phyloP scores from a whole-genome alignment of 164 flowering plant species.

The Brasenia schreberi region DNA sequence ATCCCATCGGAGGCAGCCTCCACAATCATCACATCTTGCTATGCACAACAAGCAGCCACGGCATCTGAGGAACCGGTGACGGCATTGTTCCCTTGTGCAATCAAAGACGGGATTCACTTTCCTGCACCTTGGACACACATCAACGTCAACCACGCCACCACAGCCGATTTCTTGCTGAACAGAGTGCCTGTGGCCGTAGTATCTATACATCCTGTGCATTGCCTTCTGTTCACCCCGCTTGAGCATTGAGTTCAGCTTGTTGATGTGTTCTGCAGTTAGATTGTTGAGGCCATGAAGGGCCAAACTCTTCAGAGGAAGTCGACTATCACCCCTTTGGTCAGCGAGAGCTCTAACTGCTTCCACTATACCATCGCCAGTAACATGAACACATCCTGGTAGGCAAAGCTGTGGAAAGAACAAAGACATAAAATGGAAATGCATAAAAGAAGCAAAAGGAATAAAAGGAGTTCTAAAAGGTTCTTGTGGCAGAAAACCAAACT shows the following conservation, averaged over 20 bases:
- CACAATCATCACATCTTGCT: slow-evolving; percentile 66
- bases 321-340: slow-evolving; percentile 6
- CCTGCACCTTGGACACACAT: slow-evolving; percentile 56
- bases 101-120: slow-evolving; percentile 42
- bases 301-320: slow-evolving; percentile 28
- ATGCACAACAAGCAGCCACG: slow-evolving; percentile 52
- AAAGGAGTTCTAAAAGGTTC: too few relatives aligned
- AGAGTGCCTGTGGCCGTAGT: slow-evolving; percentile 9
- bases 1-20: slow-evolving; percentile 35
- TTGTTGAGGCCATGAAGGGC: slow-evolving; percentile 38
- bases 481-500: too few relatives aligned
- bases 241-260: slow-evolving; percentile 22
- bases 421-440: too few relatives aligned
- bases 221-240: slow-evolving; percentile 7
- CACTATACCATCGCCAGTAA: slow-evolving; percentile 53
- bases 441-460: too few relatives aligned
- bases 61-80: slow-evolving; percentile 17
- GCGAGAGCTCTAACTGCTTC: slow-evolving; percentile 17
- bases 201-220: slow-evolving; percentile 7
- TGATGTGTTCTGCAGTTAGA: slow-evolving; percentile 32
- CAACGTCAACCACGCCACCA: slow-evolving; percentile 30
- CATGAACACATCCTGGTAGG: slow-evolving; percentile 49
- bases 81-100: slow-evolving; percentile 49
- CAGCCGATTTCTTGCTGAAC: background rate
- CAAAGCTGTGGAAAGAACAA: slow-evolving; percentile 31